Evolutionary conservation across 306 rosid species (phyloP), one percentile per base, ranked within the genome.

Genomic region (Quercus cerris): DNA sequence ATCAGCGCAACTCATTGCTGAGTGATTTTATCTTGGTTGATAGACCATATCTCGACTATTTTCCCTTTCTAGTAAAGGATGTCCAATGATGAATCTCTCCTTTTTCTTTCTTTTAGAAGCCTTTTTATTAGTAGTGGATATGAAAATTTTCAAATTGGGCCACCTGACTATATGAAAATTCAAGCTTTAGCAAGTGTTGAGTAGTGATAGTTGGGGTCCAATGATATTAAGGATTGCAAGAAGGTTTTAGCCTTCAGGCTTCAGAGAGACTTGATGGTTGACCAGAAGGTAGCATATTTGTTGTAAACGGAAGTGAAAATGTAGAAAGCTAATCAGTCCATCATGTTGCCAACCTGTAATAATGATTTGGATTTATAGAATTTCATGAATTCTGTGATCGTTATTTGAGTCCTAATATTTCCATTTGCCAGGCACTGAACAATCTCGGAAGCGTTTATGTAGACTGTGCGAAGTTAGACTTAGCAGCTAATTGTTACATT

Each of bases 401-500:
- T 59, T 57, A 64, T 64, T 56, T 62, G 62, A 82, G 69, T 78
- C 80, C 63, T 35, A 70, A 57, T 69, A 56, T 44, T 75, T 76
- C 41, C 75, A 44, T 74, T 56, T 84, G 41, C 62, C 89, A 94
- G 98, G 98, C 98, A 20, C 84, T 92, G 56, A 94, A 94, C 89
- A 94, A 94, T 78, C 98, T 94, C 51, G 98, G 98, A 72, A 94
- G 98, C 81, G 98, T 94, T 77, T 89, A 86, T 78, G 98, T 94
- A 30, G 98, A 94, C 75, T 83, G 87, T n/a, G 87, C 55, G 77
- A 90, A 88, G 80, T 79, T 92, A 75, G 97, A 92, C 59, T 31
- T 79, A 74, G 98, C 98, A 22, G 96, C 97, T 71, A 96, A 92
- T 81, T 94, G 97, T 87, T 94, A 94, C 83, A 88, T 84, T 46